A percentile compares a stretch with the other conserved stretches of the same genome.
phyloP scores from a whole-genome alignment of 805 yeast species.

The Metschnikowia henanensis region DNA sequence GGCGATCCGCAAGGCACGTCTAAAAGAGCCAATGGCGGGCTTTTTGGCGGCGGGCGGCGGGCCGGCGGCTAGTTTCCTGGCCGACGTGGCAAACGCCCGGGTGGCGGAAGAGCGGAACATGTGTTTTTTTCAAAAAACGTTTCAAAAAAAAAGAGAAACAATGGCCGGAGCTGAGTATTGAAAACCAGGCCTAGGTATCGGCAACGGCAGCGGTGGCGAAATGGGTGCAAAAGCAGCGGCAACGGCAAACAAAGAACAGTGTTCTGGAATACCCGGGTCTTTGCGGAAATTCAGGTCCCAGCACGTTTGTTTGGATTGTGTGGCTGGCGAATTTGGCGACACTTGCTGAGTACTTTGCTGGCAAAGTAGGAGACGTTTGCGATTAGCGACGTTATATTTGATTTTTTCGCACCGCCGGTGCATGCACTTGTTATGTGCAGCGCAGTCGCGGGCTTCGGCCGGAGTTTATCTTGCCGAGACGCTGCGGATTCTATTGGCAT shows the following conservation, averaged over 20 bases:
- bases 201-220: too few species aligned
- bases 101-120: slow-evolving; percentile 16
- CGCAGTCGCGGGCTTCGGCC: too few species aligned
- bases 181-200: too few species aligned
- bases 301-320: too few species aligned
- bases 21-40: slow-evolving; percentile 27
- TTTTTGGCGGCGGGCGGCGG: slow-evolving; percentile 14
- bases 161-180: neutral
- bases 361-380: neutral
- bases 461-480: neutral
- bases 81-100: slow-evolving; percentile 20
- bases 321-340: too few species aligned
- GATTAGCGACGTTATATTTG: neutral
- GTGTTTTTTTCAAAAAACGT: neutral
- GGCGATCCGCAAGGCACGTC: slow-evolving; percentile 48
- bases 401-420: neutral
- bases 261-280: too few species aligned
- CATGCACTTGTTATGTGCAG: too few species aligned
- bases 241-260: too few species aligned
- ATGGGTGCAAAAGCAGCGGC: too few species aligned
- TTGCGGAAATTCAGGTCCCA: too few species aligned
- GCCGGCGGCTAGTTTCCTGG: slow-evolving; percentile 23
- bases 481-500: neutral
- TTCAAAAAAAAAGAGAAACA: neutral
- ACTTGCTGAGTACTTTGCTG: too few species aligned